These are phyloP conservation scores for Salix purpurea DNA, from an alignment of 345 rosid genomes.

Conservation along the genomic window DNA sequence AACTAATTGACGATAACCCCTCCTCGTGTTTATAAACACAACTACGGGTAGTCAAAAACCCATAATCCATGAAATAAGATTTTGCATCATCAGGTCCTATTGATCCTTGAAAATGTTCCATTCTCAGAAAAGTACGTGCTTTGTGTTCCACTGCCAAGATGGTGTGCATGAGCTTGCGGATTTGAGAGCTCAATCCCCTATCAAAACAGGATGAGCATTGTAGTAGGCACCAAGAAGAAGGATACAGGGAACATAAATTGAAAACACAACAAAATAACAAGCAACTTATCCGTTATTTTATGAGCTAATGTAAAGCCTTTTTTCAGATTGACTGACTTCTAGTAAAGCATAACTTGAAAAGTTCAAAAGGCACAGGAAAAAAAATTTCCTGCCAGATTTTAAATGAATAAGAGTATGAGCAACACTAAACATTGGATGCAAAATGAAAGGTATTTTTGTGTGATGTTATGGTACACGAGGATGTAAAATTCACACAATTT, in stretches of 20 bases:
- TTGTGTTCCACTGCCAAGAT: constrained; percentile 80
- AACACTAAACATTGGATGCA: background rate
- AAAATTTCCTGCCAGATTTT: background rate
- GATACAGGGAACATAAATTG: background rate
- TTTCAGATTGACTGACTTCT: background rate
- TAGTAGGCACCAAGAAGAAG: background rate
- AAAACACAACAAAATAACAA: background rate
- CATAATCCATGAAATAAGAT: background rate
- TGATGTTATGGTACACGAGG: background rate
- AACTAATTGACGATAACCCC: background rate
- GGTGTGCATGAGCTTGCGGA: constrained; percentile 78
- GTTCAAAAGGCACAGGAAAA: background rate
- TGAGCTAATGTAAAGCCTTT: background rate
- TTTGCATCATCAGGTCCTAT: constrained; percentile 44
- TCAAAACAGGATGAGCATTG: background rate
- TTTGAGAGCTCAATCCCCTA: constrained; percentile 90
- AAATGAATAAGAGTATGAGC: background rate
- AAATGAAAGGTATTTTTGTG: background rate
- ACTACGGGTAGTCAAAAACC: background rate
- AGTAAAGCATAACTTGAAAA: background rate
- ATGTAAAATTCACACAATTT: background rate
- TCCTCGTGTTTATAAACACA: background rate
- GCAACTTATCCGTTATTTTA: background rate
- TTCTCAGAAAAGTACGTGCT: constrained; percentile 95
- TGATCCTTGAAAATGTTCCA: constrained; percentile 84